These are phyloP conservation scores for Castanopsis chinensis DNA, from an alignment of 306 rosid species.

Conservation along the genomic window DNA sequence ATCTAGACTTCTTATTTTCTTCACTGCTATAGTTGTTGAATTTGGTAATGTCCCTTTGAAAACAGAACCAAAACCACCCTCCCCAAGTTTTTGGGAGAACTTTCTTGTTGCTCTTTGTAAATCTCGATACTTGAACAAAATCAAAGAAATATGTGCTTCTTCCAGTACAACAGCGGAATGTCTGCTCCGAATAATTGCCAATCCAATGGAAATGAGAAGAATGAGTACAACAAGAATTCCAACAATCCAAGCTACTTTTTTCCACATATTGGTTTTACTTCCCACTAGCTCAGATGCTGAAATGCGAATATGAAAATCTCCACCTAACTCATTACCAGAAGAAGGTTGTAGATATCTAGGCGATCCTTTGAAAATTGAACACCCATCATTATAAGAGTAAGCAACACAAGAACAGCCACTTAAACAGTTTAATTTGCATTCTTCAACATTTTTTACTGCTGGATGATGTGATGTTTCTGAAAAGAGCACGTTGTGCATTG, in stretches of 20 bases:
- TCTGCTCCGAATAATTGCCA: background rate
- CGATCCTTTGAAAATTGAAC: rapidly evolving
- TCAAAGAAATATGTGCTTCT: background rate
- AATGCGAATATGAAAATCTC: too few species aligned
- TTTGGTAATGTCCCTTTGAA: constrained; percentile 20
- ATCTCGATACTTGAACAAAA: background rate
- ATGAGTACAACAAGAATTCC: background rate
- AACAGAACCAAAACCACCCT: constrained; percentile 34
- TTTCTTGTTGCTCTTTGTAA: background rate
- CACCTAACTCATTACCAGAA: too few species aligned
- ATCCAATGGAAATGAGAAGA: background rate
- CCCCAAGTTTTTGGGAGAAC: constrained; percentile 9
- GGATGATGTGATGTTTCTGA: rapidly evolving
- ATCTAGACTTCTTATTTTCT: constrained; percentile 19
- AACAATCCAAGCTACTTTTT: too few species aligned
- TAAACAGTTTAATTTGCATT: too few species aligned
- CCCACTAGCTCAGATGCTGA: too few species aligned
- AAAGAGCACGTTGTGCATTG: too few species aligned
- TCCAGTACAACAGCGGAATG: background rate
- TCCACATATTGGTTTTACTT: too few species aligned
- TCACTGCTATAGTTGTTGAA: constrained; percentile 26
- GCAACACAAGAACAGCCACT: too few species aligned
- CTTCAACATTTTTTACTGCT: too few species aligned
- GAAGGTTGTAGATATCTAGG: rapidly evolving
- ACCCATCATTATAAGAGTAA: too few species aligned